Evolutionary conservation across 2,329 filamentous ascomycete genomes (phyloP).

Genomic region (Fusarium sp.): DNA sequence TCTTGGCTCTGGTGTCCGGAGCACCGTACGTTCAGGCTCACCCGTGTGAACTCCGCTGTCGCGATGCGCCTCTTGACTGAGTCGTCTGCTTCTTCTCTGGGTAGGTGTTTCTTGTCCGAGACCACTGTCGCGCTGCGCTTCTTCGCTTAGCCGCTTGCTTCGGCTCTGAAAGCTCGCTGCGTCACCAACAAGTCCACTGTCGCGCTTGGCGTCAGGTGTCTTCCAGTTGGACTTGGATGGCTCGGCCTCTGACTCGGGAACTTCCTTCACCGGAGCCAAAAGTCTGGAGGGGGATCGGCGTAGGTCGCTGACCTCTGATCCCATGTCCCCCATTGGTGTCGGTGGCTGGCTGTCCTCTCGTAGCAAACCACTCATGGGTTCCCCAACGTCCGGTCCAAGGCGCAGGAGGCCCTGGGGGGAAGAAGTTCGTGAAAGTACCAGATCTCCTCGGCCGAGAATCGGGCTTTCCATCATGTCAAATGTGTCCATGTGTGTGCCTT

Average conservation of each 20-base stretch:
- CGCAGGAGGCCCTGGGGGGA: slow-evolving; percentile 46
- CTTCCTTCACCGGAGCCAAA: slow-evolving; percentile 66
- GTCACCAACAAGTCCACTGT: slow-evolving; percentile 52
- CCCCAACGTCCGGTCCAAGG: slow-evolving; percentile 46
- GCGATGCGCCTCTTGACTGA: slow-evolving; percentile 54
- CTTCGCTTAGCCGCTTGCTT: slow-evolving; percentile 50
- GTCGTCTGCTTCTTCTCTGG: slow-evolving; percentile 50
- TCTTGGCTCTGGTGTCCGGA: slow-evolving; percentile 46
- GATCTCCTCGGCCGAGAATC: slow-evolving; percentile 49
- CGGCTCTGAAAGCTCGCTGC: slow-evolving; percentile 53
- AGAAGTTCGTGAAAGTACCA: slow-evolving; percentile 23
- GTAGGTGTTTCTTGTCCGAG: slow-evolving; percentile 57
- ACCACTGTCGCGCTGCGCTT: slow-evolving; percentile 65
- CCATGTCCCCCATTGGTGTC: slow-evolving; percentile 34
- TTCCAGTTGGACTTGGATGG: slow-evolving; percentile 19
- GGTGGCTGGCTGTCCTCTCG: slow-evolving; percentile 46
- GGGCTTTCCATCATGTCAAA: slow-evolving; percentile 53
- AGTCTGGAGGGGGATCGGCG: slow-evolving; percentile 57
- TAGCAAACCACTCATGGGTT: slow-evolving; percentile 46
- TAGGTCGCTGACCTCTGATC: slow-evolving; percentile 52
- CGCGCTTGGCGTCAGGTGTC: slow-evolving; percentile 50
- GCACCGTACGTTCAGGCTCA: slow-evolving; percentile 42
- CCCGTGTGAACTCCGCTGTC: slow-evolving; percentile 70
- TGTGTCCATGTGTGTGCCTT: slow-evolving; percentile 41
- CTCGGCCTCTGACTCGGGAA: slow-evolving; percentile 58